Conservation (phyloP, 441 rosid genomes). For the Macaranga tanarius region DNA sequence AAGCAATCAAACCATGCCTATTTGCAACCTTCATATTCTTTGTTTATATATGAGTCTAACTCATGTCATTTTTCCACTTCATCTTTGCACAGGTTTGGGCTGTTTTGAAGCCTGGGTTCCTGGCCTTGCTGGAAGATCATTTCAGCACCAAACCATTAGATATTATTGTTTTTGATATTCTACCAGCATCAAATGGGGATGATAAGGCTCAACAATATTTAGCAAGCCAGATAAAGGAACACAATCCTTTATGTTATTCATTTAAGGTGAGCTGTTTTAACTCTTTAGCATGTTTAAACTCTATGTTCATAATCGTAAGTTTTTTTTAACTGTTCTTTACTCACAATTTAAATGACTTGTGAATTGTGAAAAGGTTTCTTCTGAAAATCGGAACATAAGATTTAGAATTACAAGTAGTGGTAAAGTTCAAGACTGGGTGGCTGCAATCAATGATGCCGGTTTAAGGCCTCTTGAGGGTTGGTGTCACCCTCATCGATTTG, state of each 20-base stretch:
- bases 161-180: conserved; percentile 85
- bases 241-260: conserved; percentile 86
- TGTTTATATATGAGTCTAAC: not conserved
- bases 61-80: not conserved
- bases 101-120: conserved; percentile 95
- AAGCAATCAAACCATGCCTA: not conserved
- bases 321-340: conserved; percentile 8
- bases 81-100: conserved; percentile 82
- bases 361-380: conserved; percentile 61
- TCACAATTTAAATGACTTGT: conserved; percentile 23
- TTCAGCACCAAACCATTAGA: conserved; percentile 72
- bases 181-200: conserved; percentile 67
- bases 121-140: conserved; percentile 89
- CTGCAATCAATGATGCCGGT: conserved; percentile 91
- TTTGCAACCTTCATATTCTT: not conserved
- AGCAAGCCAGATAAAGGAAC: conserved; percentile 80
- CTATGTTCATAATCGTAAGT: not conserved
- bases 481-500: conserved; percentile 99
- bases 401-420: conserved; percentile 65
- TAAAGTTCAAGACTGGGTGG: conserved; percentile 92
- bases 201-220: conserved; percentile 58
- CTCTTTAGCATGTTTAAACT: not conserved
- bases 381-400: conserved; percentile 81
- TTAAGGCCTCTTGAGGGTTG: conserved; percentile 93
- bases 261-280: conserved; percentile 54